Conservation (phyloP, 1,284 basidiomycete species). For the Puccinia horiana region DNA sequence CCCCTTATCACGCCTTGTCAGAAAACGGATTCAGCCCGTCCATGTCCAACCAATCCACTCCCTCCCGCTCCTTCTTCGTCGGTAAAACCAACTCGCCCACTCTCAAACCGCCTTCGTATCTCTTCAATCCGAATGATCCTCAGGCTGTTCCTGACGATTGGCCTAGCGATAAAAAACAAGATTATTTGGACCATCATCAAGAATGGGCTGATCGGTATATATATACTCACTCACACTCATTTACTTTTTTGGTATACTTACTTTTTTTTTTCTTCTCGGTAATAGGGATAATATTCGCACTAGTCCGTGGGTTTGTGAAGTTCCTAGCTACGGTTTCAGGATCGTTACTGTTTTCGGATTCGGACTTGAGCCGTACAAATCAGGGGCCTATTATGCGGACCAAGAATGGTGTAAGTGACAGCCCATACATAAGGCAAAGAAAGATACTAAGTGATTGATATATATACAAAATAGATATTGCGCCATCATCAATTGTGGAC, state of each 20-base stretch:
- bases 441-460: neutral
- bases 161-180: neutral
- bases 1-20: constrained; percentile 8
- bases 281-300: constrained; percentile 42
- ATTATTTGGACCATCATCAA: constrained; percentile 3
- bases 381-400: constrained; percentile 19
- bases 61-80: constrained; percentile 25
- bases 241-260: neutral
- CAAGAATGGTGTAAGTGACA: constrained; percentile 30
- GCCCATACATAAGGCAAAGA: neutral
- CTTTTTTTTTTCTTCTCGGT: neutral
- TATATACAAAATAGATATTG: neutral
- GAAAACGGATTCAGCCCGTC: constrained; percentile 20
- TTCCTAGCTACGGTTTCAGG: constrained; percentile 40
- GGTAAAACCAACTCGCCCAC: neutral
- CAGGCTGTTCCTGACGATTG: constrained; percentile 14
- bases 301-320: constrained; percentile 44
- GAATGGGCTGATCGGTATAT: constrained; percentile 34
- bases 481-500: constrained; percentile 12
- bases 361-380: constrained; percentile 22
- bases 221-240: neutral
- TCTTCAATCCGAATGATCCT: constrained; percentile 7
- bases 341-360: constrained; percentile 32
- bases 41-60: neutral
- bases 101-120: neutral